phyloP scores from a whole-genome alignment of 192 early-diverging fungal genomes.

The Entomortierella lignicola region DNA sequence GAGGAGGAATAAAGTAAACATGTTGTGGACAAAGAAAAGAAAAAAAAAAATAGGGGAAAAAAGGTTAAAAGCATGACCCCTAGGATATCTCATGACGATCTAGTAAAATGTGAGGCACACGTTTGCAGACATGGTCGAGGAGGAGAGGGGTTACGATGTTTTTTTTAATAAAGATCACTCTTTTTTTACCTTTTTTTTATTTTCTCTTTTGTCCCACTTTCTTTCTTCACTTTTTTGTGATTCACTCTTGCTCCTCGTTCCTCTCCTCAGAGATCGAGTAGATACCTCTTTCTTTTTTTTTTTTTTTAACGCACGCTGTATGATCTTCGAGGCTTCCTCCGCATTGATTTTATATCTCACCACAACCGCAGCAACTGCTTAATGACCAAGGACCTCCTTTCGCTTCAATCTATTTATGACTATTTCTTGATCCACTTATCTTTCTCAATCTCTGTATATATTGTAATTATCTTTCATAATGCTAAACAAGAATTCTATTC shows the following conservation, averaged over 20 bases:
- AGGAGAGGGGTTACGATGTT: too few relatives aligned
- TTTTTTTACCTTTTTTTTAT: neutral
- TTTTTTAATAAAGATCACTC: neutral
- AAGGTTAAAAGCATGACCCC: constrained; percentile 14
- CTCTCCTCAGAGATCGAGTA: constrained; percentile 1
- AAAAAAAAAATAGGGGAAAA: constrained; percentile 1
- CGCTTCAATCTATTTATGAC: too few relatives aligned
- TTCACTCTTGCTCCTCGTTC: too few relatives aligned
- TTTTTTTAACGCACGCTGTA: too few relatives aligned
- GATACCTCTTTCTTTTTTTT: neutral
- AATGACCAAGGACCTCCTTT: constrained; percentile 2
- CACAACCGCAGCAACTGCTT: neutral
- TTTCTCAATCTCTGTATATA: neutral
- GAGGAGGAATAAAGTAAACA: too few relatives aligned
- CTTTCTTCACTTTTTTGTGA: constrained; percentile 1
- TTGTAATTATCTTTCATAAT: neutral
- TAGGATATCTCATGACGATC: constrained; percentile 8
- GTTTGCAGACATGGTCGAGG: neutral
- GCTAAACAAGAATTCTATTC: neutral
- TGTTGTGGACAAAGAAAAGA: neutral
- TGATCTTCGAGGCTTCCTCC: too few relatives aligned
- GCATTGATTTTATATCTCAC: neutral
- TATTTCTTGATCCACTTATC: too few relatives aligned
- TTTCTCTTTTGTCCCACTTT: neutral
- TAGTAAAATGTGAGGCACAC: neutral